Evolutionary conservation across 2,329 filamentous ascomycete genomes (phyloP).

Genomic region (Leptographium galeiforme): DNA sequence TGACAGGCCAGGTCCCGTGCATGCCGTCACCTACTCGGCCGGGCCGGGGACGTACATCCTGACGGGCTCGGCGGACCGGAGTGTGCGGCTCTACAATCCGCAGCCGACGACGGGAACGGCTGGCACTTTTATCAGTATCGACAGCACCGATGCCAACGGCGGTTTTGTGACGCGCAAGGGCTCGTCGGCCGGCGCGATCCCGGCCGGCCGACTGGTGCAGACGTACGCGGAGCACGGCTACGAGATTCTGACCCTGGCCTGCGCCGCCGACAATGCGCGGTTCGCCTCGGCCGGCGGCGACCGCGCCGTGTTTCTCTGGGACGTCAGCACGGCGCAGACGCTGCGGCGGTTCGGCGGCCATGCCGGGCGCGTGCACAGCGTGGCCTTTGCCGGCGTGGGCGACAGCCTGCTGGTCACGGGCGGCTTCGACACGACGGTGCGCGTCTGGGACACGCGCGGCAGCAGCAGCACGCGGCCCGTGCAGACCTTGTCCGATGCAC

Average conservation of each 20-base stretch:
- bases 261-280: slow-evolving; percentile 63
- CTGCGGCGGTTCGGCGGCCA: slow-evolving; percentile 62
- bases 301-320: slow-evolving; percentile 85
- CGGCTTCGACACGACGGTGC: slow-evolving; percentile 62
- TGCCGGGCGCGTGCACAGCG: slow-evolving; percentile 60
- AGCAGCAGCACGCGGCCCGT: slow-evolving; percentile 43
- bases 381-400: slow-evolving; percentile 63
- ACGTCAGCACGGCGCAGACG: slow-evolving; percentile 70
- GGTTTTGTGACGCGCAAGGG: slow-evolving; percentile 7
- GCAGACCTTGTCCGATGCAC: slow-evolving; percentile 60
- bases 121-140: neutral
- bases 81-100: slow-evolving; percentile 77
- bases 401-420: slow-evolving; percentile 61
- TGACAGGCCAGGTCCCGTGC: slow-evolving; percentile 46
- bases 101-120: slow-evolving; percentile 27
- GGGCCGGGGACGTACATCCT: slow-evolving; percentile 66
- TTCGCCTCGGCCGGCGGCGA: slow-evolving; percentile 87
- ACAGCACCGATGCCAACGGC: neutral
- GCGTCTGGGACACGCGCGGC: slow-evolving; percentile 58
- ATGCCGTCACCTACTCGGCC: slow-evolving; percentile 60
- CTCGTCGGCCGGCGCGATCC: slow-evolving; percentile 19
- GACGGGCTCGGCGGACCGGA: slow-evolving; percentile 73
- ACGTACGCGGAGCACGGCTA: slow-evolving; percentile 85
- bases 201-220: slow-evolving; percentile 54
- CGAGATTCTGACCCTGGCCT: slow-evolving; percentile 69